Base-by-base conservation (phyloP, 495 filamentous ascomycete species). In the Apiosordaria backusii region DNA sequence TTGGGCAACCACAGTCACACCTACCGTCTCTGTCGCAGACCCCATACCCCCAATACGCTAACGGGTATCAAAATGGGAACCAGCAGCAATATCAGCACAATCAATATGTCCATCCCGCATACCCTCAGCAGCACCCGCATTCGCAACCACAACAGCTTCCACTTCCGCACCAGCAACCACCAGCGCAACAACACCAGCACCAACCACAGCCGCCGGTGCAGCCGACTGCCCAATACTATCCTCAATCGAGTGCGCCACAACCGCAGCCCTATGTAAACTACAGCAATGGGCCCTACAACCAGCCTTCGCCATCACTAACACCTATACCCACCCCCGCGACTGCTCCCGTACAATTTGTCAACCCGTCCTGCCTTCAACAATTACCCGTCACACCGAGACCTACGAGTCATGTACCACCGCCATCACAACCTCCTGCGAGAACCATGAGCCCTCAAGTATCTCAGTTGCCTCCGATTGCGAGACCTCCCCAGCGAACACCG, bases 71-170 rank as follows among this genome's bases (percentile, higher is more conserved):
- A 45, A 68, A 69, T 60, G 69, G 71, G 3, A 62, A 61, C 59
- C 74, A 58, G 45, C 73, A 52, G 23, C 73, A 77, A 50, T 69
- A 72, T 26, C 73, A 72, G 22, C 71, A 68, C 66, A 70, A 62
- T 57, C 77, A 72, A 68, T 76, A 73, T 61, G 52, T 57, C 26
- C 67, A 68, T 23, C 40, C 74, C 5, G 24, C 40, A 62, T 73
- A 66, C 60, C 19, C 62, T 40, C 61, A 65, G 45, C 52, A 52
- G 21, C 67, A 68, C n/a, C 75, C 59, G 27, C 69, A 59, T 25
- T 68, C 64, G 9, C 72, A 72, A 24, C 68, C 60, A n/a, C 68
- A 73, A 24, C 63, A 40, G 23, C 64, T 45, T 26, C 25, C 35
- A 26, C 64, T 19, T 18, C 54, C 16, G 0, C 65, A 67, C 9